Evolutionary conservation across 78 protist genomes (phyloP).

Genomic region (Dictyostelium purpureum): DNA sequence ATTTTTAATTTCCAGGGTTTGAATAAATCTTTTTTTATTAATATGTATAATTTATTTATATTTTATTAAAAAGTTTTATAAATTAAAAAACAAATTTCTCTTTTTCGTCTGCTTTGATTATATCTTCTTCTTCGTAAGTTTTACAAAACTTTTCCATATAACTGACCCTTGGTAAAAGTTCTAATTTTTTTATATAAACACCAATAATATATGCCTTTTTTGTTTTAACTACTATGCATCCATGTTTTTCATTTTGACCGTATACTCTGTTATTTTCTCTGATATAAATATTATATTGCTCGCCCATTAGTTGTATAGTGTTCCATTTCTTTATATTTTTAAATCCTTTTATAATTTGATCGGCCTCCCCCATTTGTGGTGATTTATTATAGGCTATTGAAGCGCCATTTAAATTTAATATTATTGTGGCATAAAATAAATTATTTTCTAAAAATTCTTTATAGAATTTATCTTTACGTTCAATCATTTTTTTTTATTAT

Average conservation of each 20-base stretch:
- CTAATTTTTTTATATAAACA: constrained; percentile 40
- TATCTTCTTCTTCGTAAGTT: constrained; percentile 13
- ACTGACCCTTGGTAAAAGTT: constrained; percentile 21
- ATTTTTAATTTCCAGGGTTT: too few species aligned
- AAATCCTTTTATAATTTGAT: constrained; percentile 5
- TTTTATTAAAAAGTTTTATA: too few species aligned
- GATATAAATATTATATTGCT: constrained; percentile 14
- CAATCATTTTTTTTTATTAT: constrained; percentile 18
- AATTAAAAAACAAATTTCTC: constrained; percentile 24
- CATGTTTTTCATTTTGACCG: constrained; percentile 33
- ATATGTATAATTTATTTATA: too few species aligned
- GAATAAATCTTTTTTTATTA: too few species aligned
- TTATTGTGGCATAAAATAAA: constrained; percentile 17
- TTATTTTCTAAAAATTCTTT: constrained; percentile 62
- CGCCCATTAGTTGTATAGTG: constrained; percentile 14
- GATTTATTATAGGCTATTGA: constrained; percentile 48
- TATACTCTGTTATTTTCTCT: neutral
- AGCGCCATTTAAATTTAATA: constrained; percentile 37
- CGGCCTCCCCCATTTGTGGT: constrained; percentile 39
- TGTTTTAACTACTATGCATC: constrained; percentile 17
- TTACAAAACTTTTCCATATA: constrained; percentile 37
- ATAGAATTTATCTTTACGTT: constrained; percentile 41
- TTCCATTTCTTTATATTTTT: constrained; percentile 19
- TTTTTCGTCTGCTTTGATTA: neutral
- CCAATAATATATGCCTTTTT: constrained; percentile 59